phyloP scores from a whole-genome alignment of 2,329 filamentous ascomycete genomes.

The Neofusicoccum ribis region DNA sequence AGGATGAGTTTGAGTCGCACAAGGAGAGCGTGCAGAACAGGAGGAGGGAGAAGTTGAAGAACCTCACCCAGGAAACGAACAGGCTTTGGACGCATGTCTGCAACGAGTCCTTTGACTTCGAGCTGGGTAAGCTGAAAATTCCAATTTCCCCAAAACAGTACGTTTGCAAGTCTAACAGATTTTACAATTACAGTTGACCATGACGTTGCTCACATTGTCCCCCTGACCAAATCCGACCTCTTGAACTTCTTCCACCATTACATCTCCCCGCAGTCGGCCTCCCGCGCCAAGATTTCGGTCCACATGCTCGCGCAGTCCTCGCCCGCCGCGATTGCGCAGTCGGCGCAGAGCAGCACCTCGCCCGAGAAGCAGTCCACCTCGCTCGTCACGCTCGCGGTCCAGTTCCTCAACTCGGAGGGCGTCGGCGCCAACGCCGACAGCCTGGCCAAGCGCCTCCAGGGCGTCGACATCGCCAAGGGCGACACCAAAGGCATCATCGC shows the following conservation, averaged over 20 bases:
- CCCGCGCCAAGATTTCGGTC: conserved; percentile 79
- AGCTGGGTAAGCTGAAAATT: conserved; percentile 63
- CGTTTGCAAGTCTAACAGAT: background rate
- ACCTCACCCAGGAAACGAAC: conserved; percentile 78
- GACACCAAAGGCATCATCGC: conserved; percentile 52
- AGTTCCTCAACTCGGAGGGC: conserved; percentile 51
- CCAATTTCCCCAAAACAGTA: too few relatives aligned
- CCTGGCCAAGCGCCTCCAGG: conserved; percentile 46
- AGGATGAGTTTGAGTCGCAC: conserved; percentile 84
- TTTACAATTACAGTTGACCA: conserved; percentile 57
- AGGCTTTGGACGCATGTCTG: conserved; percentile 84
- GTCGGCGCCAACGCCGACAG: conserved; percentile 44
- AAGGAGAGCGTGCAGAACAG: conserved; percentile 87
- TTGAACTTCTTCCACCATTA: conserved; percentile 74
- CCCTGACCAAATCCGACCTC: conserved; percentile 77
- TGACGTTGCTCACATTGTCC: conserved; percentile 73
- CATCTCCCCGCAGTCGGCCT: conserved; percentile 71
- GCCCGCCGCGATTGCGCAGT: conserved; percentile 37
- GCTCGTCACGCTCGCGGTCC: conserved; percentile 40
- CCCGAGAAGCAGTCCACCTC: conserved; percentile 43
- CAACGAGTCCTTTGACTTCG: conserved; percentile 86
- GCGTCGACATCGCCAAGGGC: conserved; percentile 46
- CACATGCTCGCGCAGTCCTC: conserved; percentile 74
- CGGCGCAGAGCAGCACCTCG: conserved; percentile 26
- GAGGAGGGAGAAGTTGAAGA: conserved; percentile 87